These are phyloP conservation scores for Cercospora zeae-maydis DNA, from an alignment of 2,329 filamentous ascomycete genomes.

Conservation along the genomic window DNA sequence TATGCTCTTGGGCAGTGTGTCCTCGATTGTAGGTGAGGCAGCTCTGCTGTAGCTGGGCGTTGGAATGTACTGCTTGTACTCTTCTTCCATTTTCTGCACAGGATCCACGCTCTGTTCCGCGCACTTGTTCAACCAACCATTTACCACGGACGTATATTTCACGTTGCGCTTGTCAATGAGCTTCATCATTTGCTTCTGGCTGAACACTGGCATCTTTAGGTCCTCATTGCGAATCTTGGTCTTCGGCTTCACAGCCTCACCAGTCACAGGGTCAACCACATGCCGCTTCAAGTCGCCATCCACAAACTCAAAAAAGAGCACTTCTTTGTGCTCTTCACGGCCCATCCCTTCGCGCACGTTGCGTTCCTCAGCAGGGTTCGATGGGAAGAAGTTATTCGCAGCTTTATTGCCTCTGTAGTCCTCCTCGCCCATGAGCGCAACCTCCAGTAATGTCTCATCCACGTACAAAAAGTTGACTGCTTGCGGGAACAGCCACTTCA, in stretches of 20 bases:
- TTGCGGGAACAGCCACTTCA: conserved; percentile 72
- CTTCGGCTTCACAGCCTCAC: conserved; percentile 64
- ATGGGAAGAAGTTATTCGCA: conserved; percentile 50
- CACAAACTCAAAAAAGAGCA: conserved; percentile 86
- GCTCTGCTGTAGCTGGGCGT: conserved; percentile 48
- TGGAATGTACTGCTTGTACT: conserved; percentile 62
- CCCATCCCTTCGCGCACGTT: conserved; percentile 36
- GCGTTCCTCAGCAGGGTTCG: conserved; percentile 34
- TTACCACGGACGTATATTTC: conserved; percentile 76
- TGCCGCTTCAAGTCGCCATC: conserved; percentile 87
- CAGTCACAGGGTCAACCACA: conserved; percentile 67
- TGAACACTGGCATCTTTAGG: conserved; percentile 86
- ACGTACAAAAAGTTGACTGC: conserved; percentile 83
- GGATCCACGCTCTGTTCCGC: conserved; percentile 63
- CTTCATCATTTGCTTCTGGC: conserved; percentile 84
- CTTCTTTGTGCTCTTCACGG: conserved; percentile 52
- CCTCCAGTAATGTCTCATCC: conserved; percentile 76
- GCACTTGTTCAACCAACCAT: conserved; percentile 72
- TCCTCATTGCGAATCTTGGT: conserved; percentile 71
- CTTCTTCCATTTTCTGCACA: conserved; percentile 58
- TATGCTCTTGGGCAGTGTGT: conserved; percentile 64
- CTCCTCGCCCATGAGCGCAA: conserved; percentile 70
- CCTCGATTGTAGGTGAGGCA: conserved; percentile 39
- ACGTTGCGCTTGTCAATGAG: conserved; percentile 85
- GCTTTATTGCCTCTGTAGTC: conserved; percentile 59